These are phyloP conservation scores for Lasiodiplodia hormozganensis DNA, from an alignment of 2,329 filamentous ascomycete species.

Conservation along the genomic window DNA sequence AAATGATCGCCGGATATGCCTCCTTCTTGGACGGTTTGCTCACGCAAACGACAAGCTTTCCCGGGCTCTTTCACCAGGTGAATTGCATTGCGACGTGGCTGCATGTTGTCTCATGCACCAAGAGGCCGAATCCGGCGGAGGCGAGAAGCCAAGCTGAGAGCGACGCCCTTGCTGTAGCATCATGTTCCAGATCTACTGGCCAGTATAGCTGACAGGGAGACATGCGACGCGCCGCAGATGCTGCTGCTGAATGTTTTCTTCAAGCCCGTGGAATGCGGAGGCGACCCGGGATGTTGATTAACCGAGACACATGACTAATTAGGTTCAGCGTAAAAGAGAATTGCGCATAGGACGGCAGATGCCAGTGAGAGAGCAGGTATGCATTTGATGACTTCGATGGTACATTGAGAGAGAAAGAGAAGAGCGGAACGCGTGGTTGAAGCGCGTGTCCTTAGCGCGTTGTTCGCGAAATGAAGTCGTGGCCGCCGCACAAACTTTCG, in stretches of 20 bases:
- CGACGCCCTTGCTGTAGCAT: slow-evolving; percentile 4
- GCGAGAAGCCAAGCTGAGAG: neutral
- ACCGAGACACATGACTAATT: neutral
- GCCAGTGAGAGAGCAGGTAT: neutral
- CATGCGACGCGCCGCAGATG: neutral
- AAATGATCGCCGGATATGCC: neutral
- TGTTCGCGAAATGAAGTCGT: neutral
- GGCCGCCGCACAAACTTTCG: neutral
- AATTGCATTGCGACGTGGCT: slow-evolving; percentile 2
- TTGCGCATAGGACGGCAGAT: neutral
- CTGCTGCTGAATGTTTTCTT: neutral
- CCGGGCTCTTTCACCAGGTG: slow-evolving; percentile 1
- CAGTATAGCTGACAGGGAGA: neutral
- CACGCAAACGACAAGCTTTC: slow-evolving; percentile 25
- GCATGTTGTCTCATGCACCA: neutral
- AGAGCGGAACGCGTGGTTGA: neutral
- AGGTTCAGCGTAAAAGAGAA: neutral
- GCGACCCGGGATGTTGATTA: neutral
- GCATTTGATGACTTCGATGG: neutral
- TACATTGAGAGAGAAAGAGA: neutral
- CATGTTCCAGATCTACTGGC: neutral
- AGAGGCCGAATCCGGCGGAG: slow-evolving; percentile 2
- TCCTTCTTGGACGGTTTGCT: neutral
- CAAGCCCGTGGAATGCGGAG: neutral
- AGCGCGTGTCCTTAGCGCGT: neutral